These are phyloP conservation scores for Acanthamoeba culbertsoni DNA, from an alignment of 208 protist genomes.

Conservation along the genomic window DNA sequence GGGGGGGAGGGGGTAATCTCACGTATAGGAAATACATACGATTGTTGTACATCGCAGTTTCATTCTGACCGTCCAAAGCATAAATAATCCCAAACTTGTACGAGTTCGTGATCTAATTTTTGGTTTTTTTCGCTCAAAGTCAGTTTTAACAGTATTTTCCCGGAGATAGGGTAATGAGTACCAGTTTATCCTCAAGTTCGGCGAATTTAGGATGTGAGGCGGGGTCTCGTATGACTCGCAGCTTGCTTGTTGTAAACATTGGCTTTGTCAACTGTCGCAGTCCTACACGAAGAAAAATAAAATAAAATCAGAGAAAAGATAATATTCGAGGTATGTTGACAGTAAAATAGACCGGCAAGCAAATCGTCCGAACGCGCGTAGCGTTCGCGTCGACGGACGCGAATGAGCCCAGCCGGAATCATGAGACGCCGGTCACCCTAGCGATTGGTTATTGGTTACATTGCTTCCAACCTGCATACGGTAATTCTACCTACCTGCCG, in stretches of 20 bases:
- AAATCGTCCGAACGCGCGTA: constrained; percentile 25
- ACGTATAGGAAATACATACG: background rate
- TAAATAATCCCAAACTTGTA: background rate
- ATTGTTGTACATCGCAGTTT: constrained; percentile 53
- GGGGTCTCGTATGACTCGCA: background rate
- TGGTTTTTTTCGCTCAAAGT: no score
- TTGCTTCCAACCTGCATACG: background rate
- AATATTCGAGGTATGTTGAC: no score
- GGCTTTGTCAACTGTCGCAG: constrained; percentile 1
- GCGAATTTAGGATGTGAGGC: background rate
- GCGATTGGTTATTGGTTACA: background rate
- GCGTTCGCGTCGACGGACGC: background rate
- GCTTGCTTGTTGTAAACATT: background rate
- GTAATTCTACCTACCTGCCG: background rate
- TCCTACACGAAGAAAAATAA: background rate
- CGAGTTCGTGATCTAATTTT: background rate
- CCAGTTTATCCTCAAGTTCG: background rate
- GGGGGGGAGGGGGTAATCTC: background rate
- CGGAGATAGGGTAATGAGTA: no score
- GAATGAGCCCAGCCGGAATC: background rate
- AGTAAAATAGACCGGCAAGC: background rate
- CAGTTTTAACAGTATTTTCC: no score
- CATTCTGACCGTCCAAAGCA: background rate
- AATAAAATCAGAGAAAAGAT: background rate
- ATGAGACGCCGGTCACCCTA: constrained; percentile 2